Base-by-base conservation (phyloP, 257 asterid species). In the Coffea eugenioides region DNA sequence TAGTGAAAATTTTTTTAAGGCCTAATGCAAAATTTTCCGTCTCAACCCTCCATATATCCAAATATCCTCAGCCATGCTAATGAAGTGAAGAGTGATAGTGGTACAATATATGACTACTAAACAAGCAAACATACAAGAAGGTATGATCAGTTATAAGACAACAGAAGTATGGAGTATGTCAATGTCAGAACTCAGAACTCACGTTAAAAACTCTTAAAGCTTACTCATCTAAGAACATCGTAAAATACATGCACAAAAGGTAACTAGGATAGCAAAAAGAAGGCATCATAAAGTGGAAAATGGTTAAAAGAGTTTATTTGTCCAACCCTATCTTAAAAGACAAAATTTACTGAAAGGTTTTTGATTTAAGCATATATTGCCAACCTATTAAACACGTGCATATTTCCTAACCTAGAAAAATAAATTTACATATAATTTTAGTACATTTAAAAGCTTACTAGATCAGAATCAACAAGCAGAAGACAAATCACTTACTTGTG, bases 401-500 rank as follows among this genome's bases (percentile, higher is more conserved):
- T 21, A 21, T 13, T 23, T 20, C 54, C 79, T 52, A 23, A 39
- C 41, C 14, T 23, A 52, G 14, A 59, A 41, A 73, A 75, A 5
- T 3, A 56, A 56, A 56, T 4, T 16, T 16, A 56, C 14, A 7
- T 21, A 56, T 12, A 39, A 56, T 18, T 21, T 31, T 31, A 66
- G 69, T 64, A 80, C 69, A 76, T 61, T 11, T 36, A 45, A 79
- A 75, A 78, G 70, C 4, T 13, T 20, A 75, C 71, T 67, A 15
- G 51, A 71, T 74, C 41, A 21, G 62, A 56, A 73, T 61, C 20
- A 48, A 43, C 25, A 10, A 57, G 34, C 23, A 68, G 31, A 31
- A 49, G 12, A 49, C 39, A 15, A 68, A 78, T 67, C 73, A 84
- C 98, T 86, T 89, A 95, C 99, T 74, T 92, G 93, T 70, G 99